Base-by-base conservation (phyloP, 257 asterid species). In the Apocynum venetum region DNA sequence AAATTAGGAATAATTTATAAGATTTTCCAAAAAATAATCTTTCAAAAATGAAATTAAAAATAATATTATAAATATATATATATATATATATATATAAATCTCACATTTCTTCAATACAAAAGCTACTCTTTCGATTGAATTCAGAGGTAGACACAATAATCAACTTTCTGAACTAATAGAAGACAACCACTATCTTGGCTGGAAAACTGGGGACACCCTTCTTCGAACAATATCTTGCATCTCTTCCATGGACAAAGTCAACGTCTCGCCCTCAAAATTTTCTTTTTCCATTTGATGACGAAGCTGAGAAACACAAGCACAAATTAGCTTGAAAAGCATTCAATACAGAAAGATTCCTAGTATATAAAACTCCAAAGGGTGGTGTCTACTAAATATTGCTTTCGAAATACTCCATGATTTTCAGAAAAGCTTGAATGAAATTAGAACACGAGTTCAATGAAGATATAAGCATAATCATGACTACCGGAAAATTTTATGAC, bases 271-370 rank as follows among this genome's bases (percentile, higher is more conserved):
- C 65, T 89, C 95, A 82, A 92, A 94, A 73, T 89, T 86, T 38
- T 87, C 88, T 43, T 73, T 76, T 88, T 92, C 96, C 98, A 92
- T 91, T 80, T 92, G 90, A 72, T 86, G 90, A 76, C 61, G 93
- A 71, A 92, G 86, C 97, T 94, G 86, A 84, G 14, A 77, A 71
- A 41, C 76, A 76, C 75, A 63, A 61, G 8, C 8, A 10, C 31
- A 17, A 40, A 68, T 74, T 65, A 72, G 6, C 19, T 6, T 36
- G 4, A 5, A 15, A 63, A 80, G 4, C 60, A 51, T 10, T 47
- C 13, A 65, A 38, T 38, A 13, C 48, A 38, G 47, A 38, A 17
- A 2, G 19, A 11, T 35, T 65, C 48, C 71, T 3, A 31, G 67
- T 31, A 8, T 4, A 61, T 61, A 31, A 31, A 36, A 63, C 44